These are phyloP conservation scores for Globisporangium heterothallicum DNA, from an alignment of 352 stramenopile species.

Conservation along the genomic window DNA sequence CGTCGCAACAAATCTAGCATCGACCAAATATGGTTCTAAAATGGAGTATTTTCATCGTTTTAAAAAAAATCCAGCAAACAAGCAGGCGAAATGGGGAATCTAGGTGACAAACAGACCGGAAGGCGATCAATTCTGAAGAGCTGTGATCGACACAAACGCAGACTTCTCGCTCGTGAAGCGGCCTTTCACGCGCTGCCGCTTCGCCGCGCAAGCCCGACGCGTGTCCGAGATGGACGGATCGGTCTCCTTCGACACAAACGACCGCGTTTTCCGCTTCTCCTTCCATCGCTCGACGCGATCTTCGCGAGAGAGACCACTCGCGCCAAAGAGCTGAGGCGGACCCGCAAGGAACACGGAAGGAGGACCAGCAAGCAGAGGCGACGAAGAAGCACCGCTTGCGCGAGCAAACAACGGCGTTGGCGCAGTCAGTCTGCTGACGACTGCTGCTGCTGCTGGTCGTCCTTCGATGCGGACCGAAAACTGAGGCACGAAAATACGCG, in stretches of 20 bases:
- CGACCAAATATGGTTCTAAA: no score
- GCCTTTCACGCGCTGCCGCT: conserved; percentile 60
- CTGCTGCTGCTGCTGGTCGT: conserved; percentile 1
- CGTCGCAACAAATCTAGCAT: no score
- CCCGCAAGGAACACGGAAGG: conserved; percentile 23
- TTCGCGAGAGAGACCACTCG: conserved; percentile 11
- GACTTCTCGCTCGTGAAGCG: conserved; percentile 51
- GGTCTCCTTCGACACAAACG: conserved; percentile 12
- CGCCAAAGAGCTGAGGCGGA: conserved; percentile 16
- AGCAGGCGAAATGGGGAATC: background rate
- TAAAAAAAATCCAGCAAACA: conserved; percentile 1
- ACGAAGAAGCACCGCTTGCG: background rate
- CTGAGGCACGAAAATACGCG: conserved; percentile 48
- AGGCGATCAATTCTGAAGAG: conserved; percentile 32
- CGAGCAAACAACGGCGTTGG: background rate
- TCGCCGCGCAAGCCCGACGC: conserved; percentile 49
- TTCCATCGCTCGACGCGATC: conserved; percentile 26
- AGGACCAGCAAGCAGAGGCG: conserved; percentile 1
- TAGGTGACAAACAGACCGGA: background rate
- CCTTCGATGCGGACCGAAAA: conserved; percentile 53
- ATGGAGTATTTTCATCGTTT: conserved; percentile 9
- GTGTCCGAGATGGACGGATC: conserved; percentile 40
- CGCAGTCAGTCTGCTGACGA: background rate
- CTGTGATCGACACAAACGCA: conserved; percentile 60
- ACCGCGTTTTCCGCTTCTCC: conserved; percentile 36